Evolutionary conservation across 805 yeast genomes (phyloP), one percentile per base, ranked within the genome.

Genomic region (Henningerozyma blattae): DNA sequence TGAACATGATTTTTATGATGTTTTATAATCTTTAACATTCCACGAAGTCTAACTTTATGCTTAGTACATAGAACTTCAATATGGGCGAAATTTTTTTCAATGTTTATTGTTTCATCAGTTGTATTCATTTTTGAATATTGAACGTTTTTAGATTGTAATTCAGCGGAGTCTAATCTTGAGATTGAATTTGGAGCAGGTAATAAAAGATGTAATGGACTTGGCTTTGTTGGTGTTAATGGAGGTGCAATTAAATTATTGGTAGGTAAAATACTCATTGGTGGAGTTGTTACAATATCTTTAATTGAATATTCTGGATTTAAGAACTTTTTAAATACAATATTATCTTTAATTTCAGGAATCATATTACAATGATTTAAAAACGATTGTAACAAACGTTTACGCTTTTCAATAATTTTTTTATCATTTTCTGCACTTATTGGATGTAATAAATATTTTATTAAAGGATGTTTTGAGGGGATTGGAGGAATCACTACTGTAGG

Each of bases 401-500:
- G 65, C 49, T 76, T 80, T 37, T 75, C 82, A 31, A 75, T 74
- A 29, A 58, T 64, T 58, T 50, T 67, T 5, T 54, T 33, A 40
- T 65, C 69, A 31, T 53, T 61, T 38, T 63, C 62, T 3, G 63
- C 69, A 35, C 59, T 61, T 17, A 65, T 44, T 14, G 70, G 71
- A 33, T 58, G 62, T 31, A 61, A 41, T 30, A 66, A 53, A 40
- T 66, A 66, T 39, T 60, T 63, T 5, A 62, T 52, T n/a, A 81
- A 52, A 13, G 82, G 67, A 53, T 81, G 89, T 52, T 82, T 82
- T 54, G 77, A 81, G 0, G 98, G 98, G 8, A 91, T 89, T 1
- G 97, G 96, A 5, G 98, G 98, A 4, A 91, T 73, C 3, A 91
- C 70, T 4, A 76, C 52, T 3, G 91, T 74, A 3, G 98, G 96